Evolutionary conservation across 1,139 yeast species (phyloP), one percentile per base, ranked within the genome.

Genomic region (Pichia sp.): DNA sequence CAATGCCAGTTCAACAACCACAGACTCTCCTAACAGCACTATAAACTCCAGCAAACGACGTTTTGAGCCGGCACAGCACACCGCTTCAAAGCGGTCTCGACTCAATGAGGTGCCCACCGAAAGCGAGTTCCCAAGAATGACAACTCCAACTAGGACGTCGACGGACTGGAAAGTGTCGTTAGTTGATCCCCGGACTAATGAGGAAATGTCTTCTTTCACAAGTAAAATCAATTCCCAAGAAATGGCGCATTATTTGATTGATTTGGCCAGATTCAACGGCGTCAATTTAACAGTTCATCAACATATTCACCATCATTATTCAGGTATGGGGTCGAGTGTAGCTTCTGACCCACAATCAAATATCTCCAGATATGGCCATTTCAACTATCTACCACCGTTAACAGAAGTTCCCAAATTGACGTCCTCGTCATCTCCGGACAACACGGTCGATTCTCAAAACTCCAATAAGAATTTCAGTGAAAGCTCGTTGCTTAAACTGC

Each of bases 221-320:
- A 87, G 87, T 1, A 55, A 62, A 5, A 79, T 82, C 3, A 64
- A 67, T 35, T 67, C 69, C 39, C 73, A 76, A 48, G 78, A 73
- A 34, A 55, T 75, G 26, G 88, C 77, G 0, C 77, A 77, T 43
- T 68, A 72, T 49, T 62, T 84, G 8, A 69, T 83, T 9, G 73
- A 76, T 34, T 72, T 80, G 45, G 95, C 95, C 1, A 77, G 77
- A 47, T 65, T 67, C 38, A 68, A 77, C 52, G 73, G 77, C 32
- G 70, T 85, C 46, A 73, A 77, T 45, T 72, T 87, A 9, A 79
- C 87, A 4, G 77, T 87, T 23, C 95, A 86, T 63, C 95, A 87
- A 59, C 95, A 87, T 62, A 81, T 85, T 43, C 87, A 84, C 57
- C 85, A 82, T 58, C 84, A 77, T 58, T 77, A 78, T 57, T 64